Evolutionary conservation across 176 grass and related monocot genomes (phyloP).

Genomic region (Carex kokanica): DNA sequence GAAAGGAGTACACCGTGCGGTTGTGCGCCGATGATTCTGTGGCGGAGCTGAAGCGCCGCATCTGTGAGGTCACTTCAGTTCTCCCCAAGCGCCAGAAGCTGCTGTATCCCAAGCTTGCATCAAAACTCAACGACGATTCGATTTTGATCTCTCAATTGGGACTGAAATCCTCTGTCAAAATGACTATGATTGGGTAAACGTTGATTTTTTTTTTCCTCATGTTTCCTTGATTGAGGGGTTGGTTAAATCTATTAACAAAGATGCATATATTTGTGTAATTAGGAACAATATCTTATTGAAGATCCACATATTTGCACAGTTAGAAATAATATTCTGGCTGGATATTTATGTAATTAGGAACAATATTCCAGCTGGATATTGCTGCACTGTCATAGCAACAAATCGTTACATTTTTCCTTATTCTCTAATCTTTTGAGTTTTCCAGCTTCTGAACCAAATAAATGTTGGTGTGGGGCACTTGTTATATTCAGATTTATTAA

Average conservation of each 20-base stretch:
- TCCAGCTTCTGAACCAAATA: not conserved
- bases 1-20: constrained; percentile 74
- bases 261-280: too few relatives aligned
- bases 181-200: constrained; percentile 87
- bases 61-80: constrained; percentile 83
- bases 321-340: too few relatives aligned
- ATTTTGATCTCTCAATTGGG: constrained; percentile 67
- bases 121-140: constrained; percentile 64
- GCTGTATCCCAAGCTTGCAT: constrained; percentile 73
- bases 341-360: too few relatives aligned
- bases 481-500: constrained; percentile 18
- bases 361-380: too few relatives aligned
- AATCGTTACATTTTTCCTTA: too few relatives aligned
- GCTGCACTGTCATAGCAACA: too few relatives aligned
- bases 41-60: constrained; percentile 83
- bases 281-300: too few relatives aligned
- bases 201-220: not conserved
- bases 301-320: too few relatives aligned
- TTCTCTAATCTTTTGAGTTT: not conserved
- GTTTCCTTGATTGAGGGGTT: not conserved
- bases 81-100: constrained; percentile 91
- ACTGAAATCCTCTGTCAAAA: constrained; percentile 67
- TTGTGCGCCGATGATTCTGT: constrained; percentile 87
- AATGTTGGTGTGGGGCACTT: not conserved
- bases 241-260: not conserved